Base-by-base conservation (phyloP, 1,284 basidiomycete genomes). In the Stygiomarasmius scandens region DNA sequence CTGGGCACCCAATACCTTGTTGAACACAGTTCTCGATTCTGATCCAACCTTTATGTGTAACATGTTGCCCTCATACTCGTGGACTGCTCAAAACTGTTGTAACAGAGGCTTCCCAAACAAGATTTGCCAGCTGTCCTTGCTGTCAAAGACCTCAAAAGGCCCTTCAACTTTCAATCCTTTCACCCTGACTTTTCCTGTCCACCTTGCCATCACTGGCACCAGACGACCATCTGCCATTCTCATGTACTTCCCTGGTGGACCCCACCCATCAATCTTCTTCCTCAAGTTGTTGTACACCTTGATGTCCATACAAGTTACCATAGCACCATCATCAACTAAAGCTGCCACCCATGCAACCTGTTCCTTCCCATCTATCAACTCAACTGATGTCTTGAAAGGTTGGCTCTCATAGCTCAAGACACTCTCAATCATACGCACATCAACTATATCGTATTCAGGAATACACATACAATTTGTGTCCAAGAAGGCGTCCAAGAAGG, bases 61-160 rank as follows among this genome's bases (percentile, higher is more conserved):
- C 5, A 27, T 58, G 49, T 71, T 71, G 1, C 36, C 47, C 1
- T 27, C 41, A 48, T 72, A 74, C 32, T 68, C 61, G 45, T 74
- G 73, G 0, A 64, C 55, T 2, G 59, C 64, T 0, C 56, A 41
- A 25, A 72, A 69, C 0, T 51, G 25, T 14, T 53, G 48, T 10
- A 73, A 63, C 3, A 74, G 54, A 3, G 67, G 67, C 54, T 74
- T 74, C 3, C 71, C 70, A 2, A 74, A 62, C 0, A 74, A 61
- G n/a, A 74, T 54, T 3, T 66, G 56, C 70, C 72, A 75, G 1
- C 67, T 60, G 0, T 68, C 68, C 0, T 64, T 64, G 27, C 71
- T 71, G 34, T 69, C 62, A 45, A 76, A 73, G 0, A 76, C 65
- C 46, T 74, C 72, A 27, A 76, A 70, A 1, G 20, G 12, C 1